These are phyloP conservation scores for Yamadazyma kanchanaburiensis DNA, from an alignment of 1,139 yeast genomes.

Conservation along the genomic window DNA sequence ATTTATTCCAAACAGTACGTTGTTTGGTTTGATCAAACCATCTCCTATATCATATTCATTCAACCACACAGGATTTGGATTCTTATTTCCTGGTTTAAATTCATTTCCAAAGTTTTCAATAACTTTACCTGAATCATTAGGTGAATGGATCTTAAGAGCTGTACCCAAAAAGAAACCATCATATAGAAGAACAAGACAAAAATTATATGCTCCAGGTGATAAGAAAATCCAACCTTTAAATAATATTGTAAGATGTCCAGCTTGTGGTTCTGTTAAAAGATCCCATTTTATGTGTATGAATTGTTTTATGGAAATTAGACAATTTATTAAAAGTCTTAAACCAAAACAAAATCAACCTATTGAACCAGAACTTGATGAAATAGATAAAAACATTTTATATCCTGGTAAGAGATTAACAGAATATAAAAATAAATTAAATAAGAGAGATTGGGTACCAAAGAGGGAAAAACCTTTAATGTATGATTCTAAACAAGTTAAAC, in stretches of 20 bases:
- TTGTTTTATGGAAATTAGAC: slow-evolving; percentile 79
- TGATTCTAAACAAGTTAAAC: slow-evolving; percentile 20
- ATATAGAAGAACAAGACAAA: slow-evolving; percentile 78
- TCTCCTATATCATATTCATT: too few species aligned
- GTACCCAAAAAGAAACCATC: slow-evolving; percentile 94
- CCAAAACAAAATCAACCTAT: slow-evolving; percentile 21
- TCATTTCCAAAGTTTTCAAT: slow-evolving; percentile 1
- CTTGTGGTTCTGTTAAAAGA: slow-evolving; percentile 91
- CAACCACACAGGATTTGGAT: slow-evolving; percentile 3
- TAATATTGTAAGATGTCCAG: slow-evolving; percentile 85
- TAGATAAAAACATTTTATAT: slow-evolving; percentile 65
- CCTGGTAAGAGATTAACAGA: slow-evolving; percentile 63
- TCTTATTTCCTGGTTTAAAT: slow-evolving; percentile 4
- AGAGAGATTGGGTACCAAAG: slow-evolving; percentile 66
- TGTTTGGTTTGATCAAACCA: too few species aligned
- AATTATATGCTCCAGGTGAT: slow-evolving; percentile 76
- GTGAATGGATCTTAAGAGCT: slow-evolving; percentile 67
- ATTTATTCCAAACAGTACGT: background rate
- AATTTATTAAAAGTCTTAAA: slow-evolving; percentile 51
- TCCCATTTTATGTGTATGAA: slow-evolving; percentile 91
- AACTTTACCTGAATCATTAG: slow-evolving; percentile 7
- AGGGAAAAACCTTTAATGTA: slow-evolving; percentile 36
- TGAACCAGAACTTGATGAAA: slow-evolving; percentile 48
- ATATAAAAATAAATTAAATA: slow-evolving; percentile 40
- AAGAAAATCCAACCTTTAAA: slow-evolving; percentile 76